These are phyloP conservation scores for Chlamydomonas sp. DNA, from an alignment of 139 green algal species.

Conservation along the genomic window DNA sequence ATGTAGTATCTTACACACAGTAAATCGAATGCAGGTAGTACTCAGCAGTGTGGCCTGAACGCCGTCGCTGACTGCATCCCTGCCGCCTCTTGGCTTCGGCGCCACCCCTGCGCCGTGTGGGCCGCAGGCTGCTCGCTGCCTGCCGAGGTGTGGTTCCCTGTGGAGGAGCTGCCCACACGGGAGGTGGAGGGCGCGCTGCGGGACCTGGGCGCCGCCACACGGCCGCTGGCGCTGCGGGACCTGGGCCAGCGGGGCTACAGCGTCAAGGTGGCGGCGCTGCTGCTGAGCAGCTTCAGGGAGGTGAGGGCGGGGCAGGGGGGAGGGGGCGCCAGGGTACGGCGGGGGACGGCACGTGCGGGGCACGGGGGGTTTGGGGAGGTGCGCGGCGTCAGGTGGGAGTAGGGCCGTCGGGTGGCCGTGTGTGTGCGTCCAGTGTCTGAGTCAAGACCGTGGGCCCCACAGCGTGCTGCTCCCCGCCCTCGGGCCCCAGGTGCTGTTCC, in stretches of 20 bases:
- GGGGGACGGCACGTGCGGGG: no score
- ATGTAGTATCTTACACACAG: no score
- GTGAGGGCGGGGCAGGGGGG: neutral
- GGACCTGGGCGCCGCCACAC: neutral
- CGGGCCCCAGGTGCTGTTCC: conserved; percentile 61
- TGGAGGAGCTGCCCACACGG: conserved; percentile 38
- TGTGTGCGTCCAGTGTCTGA: neutral
- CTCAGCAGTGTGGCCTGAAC: neutral
- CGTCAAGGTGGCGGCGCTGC: conserved; percentile 56
- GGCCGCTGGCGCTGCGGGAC: neutral
- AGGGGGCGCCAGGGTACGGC: neutral
- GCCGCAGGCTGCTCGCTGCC: conserved; percentile 56
- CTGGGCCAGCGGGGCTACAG: conserved; percentile 1
- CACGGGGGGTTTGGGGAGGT: no score
- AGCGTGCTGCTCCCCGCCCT: neutral
- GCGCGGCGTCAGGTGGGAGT: no score
- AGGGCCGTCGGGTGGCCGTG: no score
- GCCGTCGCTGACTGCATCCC: neutral
- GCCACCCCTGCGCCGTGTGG: no score
- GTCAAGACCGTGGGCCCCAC: neutral
- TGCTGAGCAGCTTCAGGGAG: conserved; percentile 59
- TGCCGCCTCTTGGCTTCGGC: neutral
- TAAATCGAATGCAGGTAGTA: no score
- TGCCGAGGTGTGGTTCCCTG: conserved; percentile 64
- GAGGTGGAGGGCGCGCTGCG: conserved; percentile 43